These are phyloP conservation scores for Thielaviopsis musarum DNA, from an alignment of 2,329 filamentous ascomycete genomes.

Conservation along the genomic window DNA sequence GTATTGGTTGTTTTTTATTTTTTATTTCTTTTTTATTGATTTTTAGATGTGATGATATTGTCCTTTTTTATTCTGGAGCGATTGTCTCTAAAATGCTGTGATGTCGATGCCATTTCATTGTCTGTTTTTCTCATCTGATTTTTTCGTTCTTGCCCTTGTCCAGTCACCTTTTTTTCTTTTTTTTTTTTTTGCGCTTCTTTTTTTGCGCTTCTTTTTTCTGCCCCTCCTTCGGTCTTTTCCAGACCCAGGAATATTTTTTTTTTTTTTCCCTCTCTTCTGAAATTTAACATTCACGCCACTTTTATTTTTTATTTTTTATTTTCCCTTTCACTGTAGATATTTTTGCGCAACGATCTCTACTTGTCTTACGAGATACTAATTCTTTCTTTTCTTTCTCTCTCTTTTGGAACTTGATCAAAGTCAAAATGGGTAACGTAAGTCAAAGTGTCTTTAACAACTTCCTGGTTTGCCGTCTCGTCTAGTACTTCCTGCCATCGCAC, in stretches of 20 bases:
- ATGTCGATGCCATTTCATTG: no score
- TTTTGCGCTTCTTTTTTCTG: background rate
- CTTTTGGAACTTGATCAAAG: background rate
- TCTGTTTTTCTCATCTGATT: no score
- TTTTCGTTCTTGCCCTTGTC: no score
- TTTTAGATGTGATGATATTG: background rate
- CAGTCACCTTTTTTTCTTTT: background rate
- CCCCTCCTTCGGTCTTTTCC: background rate
- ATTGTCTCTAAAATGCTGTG: no score
- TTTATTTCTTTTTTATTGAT: no score
- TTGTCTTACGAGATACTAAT: background rate
- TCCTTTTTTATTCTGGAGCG: background rate
- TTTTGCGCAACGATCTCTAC: background rate
- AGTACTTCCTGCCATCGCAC: no score
- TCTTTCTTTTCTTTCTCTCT: background rate
- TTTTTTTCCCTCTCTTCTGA: background rate
- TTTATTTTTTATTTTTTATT: background rate
- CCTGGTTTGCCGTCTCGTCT: no score
- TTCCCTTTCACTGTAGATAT: background rate
- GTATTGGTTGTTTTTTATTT: no score
- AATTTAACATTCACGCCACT: background rate
- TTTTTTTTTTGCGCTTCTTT: background rate
- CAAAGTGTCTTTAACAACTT: no score
- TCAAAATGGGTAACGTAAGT: conserved; percentile 14
- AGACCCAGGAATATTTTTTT: background rate